Conservation (phyloP, 768 basidiomycete species). For the Baorangia bicolor region DNA sequence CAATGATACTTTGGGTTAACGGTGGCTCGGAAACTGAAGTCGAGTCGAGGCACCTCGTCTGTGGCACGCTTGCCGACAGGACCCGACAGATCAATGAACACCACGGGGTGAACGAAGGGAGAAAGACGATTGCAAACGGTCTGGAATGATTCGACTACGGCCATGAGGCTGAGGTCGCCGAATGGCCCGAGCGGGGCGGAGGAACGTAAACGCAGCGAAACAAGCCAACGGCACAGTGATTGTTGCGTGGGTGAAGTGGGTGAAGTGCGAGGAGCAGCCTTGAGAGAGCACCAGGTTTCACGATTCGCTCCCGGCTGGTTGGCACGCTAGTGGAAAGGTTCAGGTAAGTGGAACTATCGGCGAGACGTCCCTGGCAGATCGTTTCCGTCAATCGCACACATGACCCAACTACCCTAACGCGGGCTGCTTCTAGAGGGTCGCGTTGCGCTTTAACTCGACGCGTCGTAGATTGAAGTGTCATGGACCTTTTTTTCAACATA, state of each 20-base stretch:
- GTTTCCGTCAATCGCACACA: neutral
- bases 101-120: slow-evolving; percentile 4
- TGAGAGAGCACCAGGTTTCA: neutral
- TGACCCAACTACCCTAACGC: no score
- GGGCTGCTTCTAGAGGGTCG: no score
- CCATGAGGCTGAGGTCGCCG: slow-evolving; percentile 17
- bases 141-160: neutral
- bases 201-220: slow-evolving; percentile 12
- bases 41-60: neutral
- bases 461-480: neutral
- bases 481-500: neutral
- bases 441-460: neutral
- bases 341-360: slow-evolving; percentile 5
- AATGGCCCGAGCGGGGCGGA: neutral
- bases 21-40: neutral
- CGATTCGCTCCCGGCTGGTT: slow-evolving; percentile 4
- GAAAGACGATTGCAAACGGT: neutral
- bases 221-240: neutral
- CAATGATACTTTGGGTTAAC: neutral
- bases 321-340: slow-evolving; percentile 6
- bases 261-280: neutral
- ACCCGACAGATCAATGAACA: slow-evolving; percentile 6
- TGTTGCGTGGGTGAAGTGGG: neutral
- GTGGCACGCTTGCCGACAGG: slow-evolving; percentile 6
- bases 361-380: slow-evolving; percentile 12